Evolutionary conservation across 1,284 basidiomycete genomes (phyloP).

Genomic region (Polyporus tsugae): DNA sequence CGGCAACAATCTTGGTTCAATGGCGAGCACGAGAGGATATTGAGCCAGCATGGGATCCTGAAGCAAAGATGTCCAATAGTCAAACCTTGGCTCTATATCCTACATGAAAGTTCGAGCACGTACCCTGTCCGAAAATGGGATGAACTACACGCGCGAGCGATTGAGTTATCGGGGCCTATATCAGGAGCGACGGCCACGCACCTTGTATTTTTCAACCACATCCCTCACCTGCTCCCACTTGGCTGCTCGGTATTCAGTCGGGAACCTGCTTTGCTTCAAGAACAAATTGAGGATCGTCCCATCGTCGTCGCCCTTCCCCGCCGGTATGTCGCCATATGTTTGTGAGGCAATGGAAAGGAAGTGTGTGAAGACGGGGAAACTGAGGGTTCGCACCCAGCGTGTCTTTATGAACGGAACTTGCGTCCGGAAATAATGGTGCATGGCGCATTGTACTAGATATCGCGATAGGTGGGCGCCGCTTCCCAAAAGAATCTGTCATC

Average conservation of each 20-base stretch:
- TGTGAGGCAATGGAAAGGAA: conserved; percentile 66
- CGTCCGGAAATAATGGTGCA: conserved; percentile 78
- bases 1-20: conserved; percentile 77
- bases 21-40: conserved; percentile 75
- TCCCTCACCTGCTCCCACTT: conserved; percentile 70
- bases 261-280: conserved; percentile 71
- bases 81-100: conserved; percentile 19
- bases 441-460: conserved; percentile 77
- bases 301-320: conserved; percentile 76
- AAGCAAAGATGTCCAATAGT: conserved; percentile 14
- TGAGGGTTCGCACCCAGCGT: conserved; percentile 71
- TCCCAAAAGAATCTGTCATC: conserved; percentile 44
- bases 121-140: conserved; percentile 77
- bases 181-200: conserved; percentile 42
- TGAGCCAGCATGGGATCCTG: conserved; percentile 81
- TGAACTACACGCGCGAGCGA: conserved; percentile 58
- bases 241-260: conserved; percentile 58
- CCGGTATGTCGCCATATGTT: conserved; percentile 69
- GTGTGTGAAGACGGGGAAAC: conserved; percentile 65
- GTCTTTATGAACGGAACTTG: conserved; percentile 76
- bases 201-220: conserved; percentile 74
- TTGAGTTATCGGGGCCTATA: conserved; percentile 21
- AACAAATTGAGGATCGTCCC: conserved; percentile 68
- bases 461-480: conserved; percentile 80
- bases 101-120: conserved; percentile 21